Base-by-base conservation (phyloP, 2,329 filamentous ascomycete genomes). In the Verticillium tricorpus region DNA sequence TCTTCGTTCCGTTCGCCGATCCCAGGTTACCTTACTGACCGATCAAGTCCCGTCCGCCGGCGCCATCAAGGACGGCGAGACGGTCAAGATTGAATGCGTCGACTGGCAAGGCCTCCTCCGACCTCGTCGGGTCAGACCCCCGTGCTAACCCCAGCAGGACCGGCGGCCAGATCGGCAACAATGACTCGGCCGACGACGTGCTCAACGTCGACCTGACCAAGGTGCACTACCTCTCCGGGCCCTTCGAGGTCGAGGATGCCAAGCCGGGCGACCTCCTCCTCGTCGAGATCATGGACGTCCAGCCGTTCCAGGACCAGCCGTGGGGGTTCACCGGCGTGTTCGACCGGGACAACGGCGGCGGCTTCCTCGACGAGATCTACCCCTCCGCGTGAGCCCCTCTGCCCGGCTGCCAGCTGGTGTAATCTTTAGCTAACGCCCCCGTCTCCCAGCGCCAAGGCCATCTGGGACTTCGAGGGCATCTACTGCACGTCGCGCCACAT, bases 321-420 rank as follows among this genome's bases (percentile, higher is more conserved):
- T 97, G 93, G 93, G 93, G 93, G 0, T 96, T 96, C 73, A 94
- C 91, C 0, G 92, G 92, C 9, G 77, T 95, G 5, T 97, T 97
- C 70, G 82, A 89, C 60, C 88, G 86, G 66, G 78, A 87, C 17
- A 97, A 97, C 69, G 93, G 93, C 6, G 93, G 93, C 9, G 93
- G 93, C 0, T 97, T 97, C 67, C 76, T 97, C 14, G 92, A 97
- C 66, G 91, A 96, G 71, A 82, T 92, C 32, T 97, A 96, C 69
- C 93, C 92, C 0, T 85, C 91, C 32, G 87, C 93, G 86, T 92
- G 78, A 66, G 85, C 35, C 3, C 25, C n/a, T 40, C 9, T 59
- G 15, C 55, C 64, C 31, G 39, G 25, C 25, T 25, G 2, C 55
- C n/a, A 55, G n/a, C 12, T n/a, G n/a, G 6, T 8, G 25, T 19